Conservation (phyloP, 1,284 basidiomycete genomes). For the Calocybe gambosa region DNA sequence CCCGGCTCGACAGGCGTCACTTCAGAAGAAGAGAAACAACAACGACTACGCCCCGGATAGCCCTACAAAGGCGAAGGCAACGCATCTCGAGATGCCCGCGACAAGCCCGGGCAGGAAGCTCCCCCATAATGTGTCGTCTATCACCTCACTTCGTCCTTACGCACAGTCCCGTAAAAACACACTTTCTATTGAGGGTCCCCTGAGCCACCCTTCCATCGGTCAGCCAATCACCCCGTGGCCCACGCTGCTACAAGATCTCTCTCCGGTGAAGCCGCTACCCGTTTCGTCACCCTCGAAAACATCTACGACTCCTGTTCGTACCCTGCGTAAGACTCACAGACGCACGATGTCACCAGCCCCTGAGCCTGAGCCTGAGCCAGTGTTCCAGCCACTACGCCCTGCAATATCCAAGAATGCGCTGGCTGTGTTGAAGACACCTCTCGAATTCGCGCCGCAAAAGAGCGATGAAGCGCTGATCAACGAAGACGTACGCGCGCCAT, state of each 20-base stretch:
- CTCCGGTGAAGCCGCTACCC: constrained; percentile 35
- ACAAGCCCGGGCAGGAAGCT: constrained; percentile 23
- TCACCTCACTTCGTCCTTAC: constrained; percentile 57
- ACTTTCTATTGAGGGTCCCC: background rate
- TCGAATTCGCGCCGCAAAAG: constrained; percentile 11
- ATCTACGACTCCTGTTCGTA: constrained; percentile 19
- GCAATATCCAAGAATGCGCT: constrained; percentile 28
- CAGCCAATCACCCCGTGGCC: constrained; percentile 64
- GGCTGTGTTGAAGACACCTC: constrained; percentile 17
- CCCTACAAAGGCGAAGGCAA: constrained; percentile 25
- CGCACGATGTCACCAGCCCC: constrained; percentile 45
- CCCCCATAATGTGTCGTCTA: constrained; percentile 39
- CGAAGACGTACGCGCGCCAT: constrained; percentile 30
- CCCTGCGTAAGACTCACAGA: constrained; percentile 38
- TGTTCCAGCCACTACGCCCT: constrained; percentile 56
- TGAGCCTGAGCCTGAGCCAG: constrained; percentile 44
- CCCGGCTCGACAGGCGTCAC: constrained; percentile 27
- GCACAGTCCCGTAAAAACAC: constrained; percentile 35
- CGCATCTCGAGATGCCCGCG: background rate
- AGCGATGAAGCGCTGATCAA: constrained; percentile 6
- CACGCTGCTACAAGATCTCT: constrained; percentile 40
- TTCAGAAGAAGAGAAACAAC: constrained; percentile 13
- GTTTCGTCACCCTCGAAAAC: constrained; percentile 13
- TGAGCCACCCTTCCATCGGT: constrained; percentile 33
- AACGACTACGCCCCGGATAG: constrained; percentile 31